phyloP scores from a whole-genome alignment of 345 rosid genomes.

The Ceriops zippeliana region DNA sequence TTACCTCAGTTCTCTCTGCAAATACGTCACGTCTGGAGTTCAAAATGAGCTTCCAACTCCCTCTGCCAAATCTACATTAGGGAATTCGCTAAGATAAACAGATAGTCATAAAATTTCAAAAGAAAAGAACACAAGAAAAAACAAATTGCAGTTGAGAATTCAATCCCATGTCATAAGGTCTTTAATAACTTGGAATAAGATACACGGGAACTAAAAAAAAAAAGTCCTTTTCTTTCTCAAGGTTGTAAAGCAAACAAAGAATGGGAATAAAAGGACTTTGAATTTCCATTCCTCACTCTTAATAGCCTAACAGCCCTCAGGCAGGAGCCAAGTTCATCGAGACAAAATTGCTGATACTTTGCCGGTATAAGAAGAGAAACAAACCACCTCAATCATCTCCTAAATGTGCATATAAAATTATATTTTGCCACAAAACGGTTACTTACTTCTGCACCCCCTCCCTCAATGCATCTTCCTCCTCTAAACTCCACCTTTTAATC shows the following conservation, averaged over 20 bases:
- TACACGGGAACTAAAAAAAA: too few species aligned
- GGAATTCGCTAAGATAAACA: not conserved
- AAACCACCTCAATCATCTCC: not conserved
- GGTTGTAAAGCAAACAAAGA: too few species aligned
- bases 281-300: too few species aligned
- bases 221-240: too few species aligned
- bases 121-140: not conserved
- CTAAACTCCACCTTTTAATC: slow-evolving; percentile 40
- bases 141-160: not conserved
- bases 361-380: not conserved
- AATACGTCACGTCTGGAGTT: slow-evolving; percentile 20
- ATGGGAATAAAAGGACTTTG: too few species aligned
- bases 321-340: not conserved
- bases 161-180: too few species aligned
- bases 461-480: slow-evolving; percentile 57
- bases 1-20: slow-evolving; percentile 44
- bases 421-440: not conserved
- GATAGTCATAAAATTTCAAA: not conserved
- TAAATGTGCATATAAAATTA: not conserved
- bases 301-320: not conserved
- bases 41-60: slow-evolving; percentile 46
- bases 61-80: slow-evolving; percentile 40
- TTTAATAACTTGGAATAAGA: too few species aligned
- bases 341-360: not conserved
- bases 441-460: slow-evolving; percentile 34